Base-by-base conservation (phyloP, 2,329 filamentous ascomycete species). In the Aspergillus niger region DNA sequence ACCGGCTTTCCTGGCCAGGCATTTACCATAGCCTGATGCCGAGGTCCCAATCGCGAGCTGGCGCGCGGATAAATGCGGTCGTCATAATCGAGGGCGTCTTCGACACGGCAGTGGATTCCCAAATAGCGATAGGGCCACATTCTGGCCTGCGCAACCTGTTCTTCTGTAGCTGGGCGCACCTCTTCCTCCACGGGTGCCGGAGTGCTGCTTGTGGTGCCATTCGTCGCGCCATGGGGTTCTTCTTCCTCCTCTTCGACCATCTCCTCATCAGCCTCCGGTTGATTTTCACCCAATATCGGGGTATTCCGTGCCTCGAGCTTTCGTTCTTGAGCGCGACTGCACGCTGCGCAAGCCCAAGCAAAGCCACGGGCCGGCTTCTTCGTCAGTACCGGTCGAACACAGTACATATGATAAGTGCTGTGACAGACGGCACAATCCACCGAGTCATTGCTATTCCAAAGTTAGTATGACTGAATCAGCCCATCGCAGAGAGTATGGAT, bases 331-430 rank as follows among this genome's bases (percentile, higher is more conserved):
- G 92, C 93, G 70, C 94, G 89, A 76, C 92, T 97, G 77, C 95
- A 99, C 61, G 94, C 90, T 57, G 91, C 95, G 76, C 95, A 99
- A 30, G 95, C 94, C 95, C 95, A 99, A 4, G 92, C 95, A 78
- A 99, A 99, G 41, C 95, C 95, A 76, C 95, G 89, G 50, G 94
- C 97, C 20, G 95, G 95, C 77, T 99, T 99, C 77, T 97, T 99
- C 56, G 92, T 84, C 64, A 99, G 78, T 39, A 93, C 92, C 43
- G 95, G 95, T 63, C 90, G 89, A 59, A 99, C 95, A 76, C 95
- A 99, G 71, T 93, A 91, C 94, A 99, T 98, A 80, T 99, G 95
- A 79, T 97, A 99, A 13, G 94, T 98, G 75, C 92, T 89, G 73
- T 89, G 86, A 77, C 95, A 99, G 58, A 97, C 92, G 48, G 94